A percentile compares a stretch with the other conserved stretches of the same genome.
phyloP scores from a whole-genome alignment of 345 rosid genomes.

The Barbarea vulgaris region DNA sequence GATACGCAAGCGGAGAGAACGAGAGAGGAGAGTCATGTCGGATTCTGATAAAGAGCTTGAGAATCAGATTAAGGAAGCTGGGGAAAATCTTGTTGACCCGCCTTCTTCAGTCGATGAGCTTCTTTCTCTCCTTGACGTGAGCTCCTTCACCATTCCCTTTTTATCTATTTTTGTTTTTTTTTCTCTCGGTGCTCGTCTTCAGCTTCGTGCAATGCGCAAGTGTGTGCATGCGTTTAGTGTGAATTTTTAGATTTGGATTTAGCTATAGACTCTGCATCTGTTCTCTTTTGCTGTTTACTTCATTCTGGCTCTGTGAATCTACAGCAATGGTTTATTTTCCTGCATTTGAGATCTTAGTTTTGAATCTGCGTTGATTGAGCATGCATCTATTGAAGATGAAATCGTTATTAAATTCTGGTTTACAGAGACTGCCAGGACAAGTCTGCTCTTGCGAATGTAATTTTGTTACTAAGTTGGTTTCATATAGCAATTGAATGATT shows the following conservation, averaged over 20 bases:
- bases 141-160: constrained; percentile 32
- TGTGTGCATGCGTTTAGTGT: constrained; percentile 31
- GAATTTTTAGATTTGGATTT: constrained; percentile 13
- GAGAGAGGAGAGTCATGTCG: constrained; percentile 46
- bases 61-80: constrained; percentile 68
- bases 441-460: background rate
- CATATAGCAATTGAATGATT: background rate
- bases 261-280: background rate
- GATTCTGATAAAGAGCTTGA: constrained; percentile 67
- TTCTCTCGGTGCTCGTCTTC: background rate
- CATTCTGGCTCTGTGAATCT: constrained; percentile 7
- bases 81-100: constrained; percentile 66
- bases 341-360: constrained; percentile 8
- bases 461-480: background rate
- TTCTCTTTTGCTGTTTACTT: background rate
- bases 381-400: background rate
- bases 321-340: background rate
- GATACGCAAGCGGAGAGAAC: constrained; percentile 16
- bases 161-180: background rate
- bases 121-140: constrained; percentile 81
- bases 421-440: background rate
- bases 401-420: constrained; percentile 2
- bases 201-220: constrained; percentile 5
- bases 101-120: constrained; percentile 72
- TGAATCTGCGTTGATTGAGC: background rate